These are phyloP conservation scores for Diplodia corticola DNA, from an alignment of 2,329 filamentous ascomycete genomes.

Conservation along the genomic window DNA sequence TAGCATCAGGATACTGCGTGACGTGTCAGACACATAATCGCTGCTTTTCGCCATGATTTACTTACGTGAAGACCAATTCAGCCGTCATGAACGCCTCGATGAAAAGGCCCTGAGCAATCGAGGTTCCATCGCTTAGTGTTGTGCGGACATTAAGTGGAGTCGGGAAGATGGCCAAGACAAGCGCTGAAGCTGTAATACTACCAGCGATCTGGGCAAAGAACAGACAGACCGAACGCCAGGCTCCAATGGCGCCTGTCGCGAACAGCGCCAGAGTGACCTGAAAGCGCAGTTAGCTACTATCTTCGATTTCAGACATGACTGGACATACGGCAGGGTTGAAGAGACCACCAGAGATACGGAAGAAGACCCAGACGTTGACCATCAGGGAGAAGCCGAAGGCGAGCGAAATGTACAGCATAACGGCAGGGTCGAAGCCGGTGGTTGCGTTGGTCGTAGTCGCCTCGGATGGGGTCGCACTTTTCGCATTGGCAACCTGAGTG, in stretches of 20 bases:
- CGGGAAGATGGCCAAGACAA: slow-evolving; percentile 35
- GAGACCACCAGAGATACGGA: slow-evolving; percentile 40
- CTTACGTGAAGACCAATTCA: slow-evolving; percentile 41
- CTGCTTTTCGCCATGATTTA: slow-evolving; percentile 31
- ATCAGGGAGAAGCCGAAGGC: slow-evolving; percentile 42
- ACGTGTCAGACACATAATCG: slow-evolving; percentile 32
- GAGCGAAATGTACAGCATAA: slow-evolving; percentile 43
- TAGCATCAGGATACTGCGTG: slow-evolving; percentile 33
- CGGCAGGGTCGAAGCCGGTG: slow-evolving; percentile 48
- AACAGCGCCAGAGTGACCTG: slow-evolving; percentile 42
- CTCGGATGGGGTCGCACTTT: slow-evolving; percentile 32
- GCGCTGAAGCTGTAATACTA: slow-evolving; percentile 27
- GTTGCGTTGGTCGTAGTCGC: slow-evolving; percentile 47
- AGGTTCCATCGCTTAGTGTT: slow-evolving; percentile 37
- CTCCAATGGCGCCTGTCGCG: slow-evolving; percentile 35
- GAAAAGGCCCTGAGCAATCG: slow-evolving; percentile 39
- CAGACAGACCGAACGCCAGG: slow-evolving; percentile 33
- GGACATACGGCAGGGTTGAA: slow-evolving; percentile 44
- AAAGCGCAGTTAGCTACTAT: neutral
- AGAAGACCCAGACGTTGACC: slow-evolving; percentile 46
- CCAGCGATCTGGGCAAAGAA: slow-evolving; percentile 38
- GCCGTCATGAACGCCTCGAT: slow-evolving; percentile 44
- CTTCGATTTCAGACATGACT: slow-evolving; percentile 34
- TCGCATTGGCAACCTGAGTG: slow-evolving; percentile 51
- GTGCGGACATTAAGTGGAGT: slow-evolving; percentile 37